Evolutionary conservation across 768 basidiomycete genomes (phyloP).

Genomic region (Psilocybe cyanescens): DNA sequence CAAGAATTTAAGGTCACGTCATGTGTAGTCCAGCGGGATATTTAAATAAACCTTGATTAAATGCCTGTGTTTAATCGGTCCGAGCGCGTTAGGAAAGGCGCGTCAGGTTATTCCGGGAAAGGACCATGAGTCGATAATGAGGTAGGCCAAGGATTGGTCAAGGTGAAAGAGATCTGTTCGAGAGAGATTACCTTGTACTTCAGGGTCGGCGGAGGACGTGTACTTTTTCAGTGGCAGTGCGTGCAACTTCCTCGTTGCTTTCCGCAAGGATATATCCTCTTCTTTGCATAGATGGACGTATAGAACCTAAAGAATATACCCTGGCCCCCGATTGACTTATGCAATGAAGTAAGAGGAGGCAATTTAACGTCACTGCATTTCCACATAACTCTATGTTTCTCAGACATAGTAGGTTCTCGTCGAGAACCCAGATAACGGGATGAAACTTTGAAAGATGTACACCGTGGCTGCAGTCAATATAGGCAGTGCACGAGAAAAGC

Average conservation of each 20-base stretch:
- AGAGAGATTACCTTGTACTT: not conserved
- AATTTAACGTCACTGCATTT: not conserved
- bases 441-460: not conserved
- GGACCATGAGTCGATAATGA: not conserved
- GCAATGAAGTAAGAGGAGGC: not conserved
- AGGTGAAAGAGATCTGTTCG: not conserved
- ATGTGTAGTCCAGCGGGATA: too few species aligned
- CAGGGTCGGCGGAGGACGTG: conserved; percentile 5
- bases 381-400: not conserved
- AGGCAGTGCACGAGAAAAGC: not conserved
- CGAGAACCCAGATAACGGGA: conserved; percentile 1
- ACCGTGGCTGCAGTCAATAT: conserved; percentile 1
- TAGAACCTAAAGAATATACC: not conserved
- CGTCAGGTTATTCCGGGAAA: not conserved
- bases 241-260: not conserved
- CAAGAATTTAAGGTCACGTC: too few species aligned
- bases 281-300: not conserved
- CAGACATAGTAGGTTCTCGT: not conserved
- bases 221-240: conserved; percentile 2
- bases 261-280: not conserved
- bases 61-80: too few species aligned
- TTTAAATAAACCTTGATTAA: too few species aligned
- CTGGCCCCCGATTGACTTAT: not conserved
- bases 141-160: not conserved
- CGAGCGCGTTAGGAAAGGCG: too few species aligned